phyloP scores from a whole-genome alignment of 345 rosid genomes.

The Ceriops tagal region DNA sequence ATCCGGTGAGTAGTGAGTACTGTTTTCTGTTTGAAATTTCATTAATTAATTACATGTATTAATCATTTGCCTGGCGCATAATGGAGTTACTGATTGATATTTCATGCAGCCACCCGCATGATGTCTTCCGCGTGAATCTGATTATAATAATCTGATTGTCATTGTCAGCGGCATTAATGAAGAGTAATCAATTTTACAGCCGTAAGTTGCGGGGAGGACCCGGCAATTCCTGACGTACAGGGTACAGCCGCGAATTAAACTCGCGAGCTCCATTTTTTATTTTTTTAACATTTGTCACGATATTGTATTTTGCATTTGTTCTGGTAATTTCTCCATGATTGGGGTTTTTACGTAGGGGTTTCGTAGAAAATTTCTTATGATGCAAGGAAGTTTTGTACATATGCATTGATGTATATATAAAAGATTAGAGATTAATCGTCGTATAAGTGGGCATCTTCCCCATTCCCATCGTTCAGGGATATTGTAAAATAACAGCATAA shows the following conservation, averaged over 20 bases:
- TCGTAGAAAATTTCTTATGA: background rate
- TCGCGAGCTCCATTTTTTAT: slow-evolving; percentile 18
- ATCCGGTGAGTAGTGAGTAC: slow-evolving; percentile 30
- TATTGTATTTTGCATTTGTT: slow-evolving; percentile 16
- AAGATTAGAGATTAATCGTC: background rate
- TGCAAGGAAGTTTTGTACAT: background rate
- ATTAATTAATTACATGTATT: no score
- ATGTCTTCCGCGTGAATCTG: no score
- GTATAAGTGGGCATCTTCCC: background rate
- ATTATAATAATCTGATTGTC: no score
- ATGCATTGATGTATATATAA: background rate
- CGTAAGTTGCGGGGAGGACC: slow-evolving; percentile 11
- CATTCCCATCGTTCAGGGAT: background rate
- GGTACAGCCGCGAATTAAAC: background rate
- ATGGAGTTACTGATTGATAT: no score
- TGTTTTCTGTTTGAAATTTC: background rate
- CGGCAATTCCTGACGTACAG: background rate
- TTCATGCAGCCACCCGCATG: no score
- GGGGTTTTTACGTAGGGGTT: slow-evolving; percentile 9
- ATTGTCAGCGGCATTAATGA: background rate
- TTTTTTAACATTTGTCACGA: background rate
- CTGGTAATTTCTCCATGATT: slow-evolving; percentile 7
- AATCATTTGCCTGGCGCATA: no score
- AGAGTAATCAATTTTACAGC: background rate
- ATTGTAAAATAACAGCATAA: background rate